Evolutionary conservation across 139 green algal species (phyloP), one percentile per base, ranked within the genome.

Genomic region (Tetradesmus lagerheimii): DNA sequence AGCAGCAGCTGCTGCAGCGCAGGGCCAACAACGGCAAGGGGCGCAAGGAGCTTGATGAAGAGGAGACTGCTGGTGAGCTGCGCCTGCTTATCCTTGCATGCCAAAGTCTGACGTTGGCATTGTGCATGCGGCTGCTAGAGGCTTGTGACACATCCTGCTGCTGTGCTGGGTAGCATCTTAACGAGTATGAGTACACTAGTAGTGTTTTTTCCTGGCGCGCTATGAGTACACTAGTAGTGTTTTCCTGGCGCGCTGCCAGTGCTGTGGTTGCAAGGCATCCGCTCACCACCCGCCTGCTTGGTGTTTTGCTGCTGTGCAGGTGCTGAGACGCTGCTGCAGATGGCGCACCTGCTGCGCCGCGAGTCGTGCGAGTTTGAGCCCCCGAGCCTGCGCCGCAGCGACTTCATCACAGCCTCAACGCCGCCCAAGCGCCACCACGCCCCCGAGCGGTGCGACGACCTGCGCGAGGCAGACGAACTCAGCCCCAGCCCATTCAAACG

Each of bases 241-340:
- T n/a, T n/a, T n/a, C n/a, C n/a, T n/a, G n/a, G n/a, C n/a, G n/a
- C n/a, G n/a, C n/a, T n/a, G n/a, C n/a, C n/a, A n/a, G n/a, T n/a
- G n/a, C n/a, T n/a, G n/a, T n/a, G n/a, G n/a, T n/a, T 50, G 8
- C 43, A 50, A 50, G 75, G 2, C 75, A 31, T 83, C n/a, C n/a
- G 76, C 23, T 83, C 18, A 84, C 25, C 39, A 77, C 66, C 14
- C 39, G 67, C 67, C n/a, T 78, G 57, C 57, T 9, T 39, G 29
- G 9, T 11, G 66, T 37, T 3, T 11, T 23, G 11, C 31, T 14
- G 5, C 67, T 2, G 14, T 76, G 57, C 87, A 85, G 87, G 87
- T 39, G 87, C 79, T 45, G 87, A 91, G 71, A 91, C 87, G n/a
- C 79, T 91, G 77, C 77, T 87, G 57, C 38, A 91, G 53, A 91